These are phyloP conservation scores for Pisolithus albus DNA, from an alignment of 768 basidiomycete species.

Conservation along the genomic window DNA sequence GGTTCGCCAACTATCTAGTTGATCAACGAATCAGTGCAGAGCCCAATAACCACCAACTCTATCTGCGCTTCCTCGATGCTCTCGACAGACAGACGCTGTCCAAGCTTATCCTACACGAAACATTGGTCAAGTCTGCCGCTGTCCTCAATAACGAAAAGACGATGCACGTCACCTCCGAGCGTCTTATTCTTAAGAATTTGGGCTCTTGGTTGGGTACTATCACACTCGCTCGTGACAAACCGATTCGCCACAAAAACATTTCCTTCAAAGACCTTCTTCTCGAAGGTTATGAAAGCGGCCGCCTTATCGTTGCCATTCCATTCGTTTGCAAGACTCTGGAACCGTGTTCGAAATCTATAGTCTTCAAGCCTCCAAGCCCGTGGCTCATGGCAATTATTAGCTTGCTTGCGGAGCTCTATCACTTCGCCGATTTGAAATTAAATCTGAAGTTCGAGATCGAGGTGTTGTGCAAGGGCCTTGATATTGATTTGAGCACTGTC, in stretches of 20 bases:
- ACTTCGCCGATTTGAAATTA: constrained; percentile 91
- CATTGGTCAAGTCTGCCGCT: constrained; percentile 76
- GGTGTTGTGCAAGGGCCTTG: constrained; percentile 86
- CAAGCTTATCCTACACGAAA: constrained; percentile 88
- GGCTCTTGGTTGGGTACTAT: constrained; percentile 92
- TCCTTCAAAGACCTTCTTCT: constrained; percentile 97
- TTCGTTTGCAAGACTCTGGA: constrained; percentile 98
- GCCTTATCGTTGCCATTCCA: constrained; percentile 89
- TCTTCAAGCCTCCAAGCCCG: constrained; percentile 95
- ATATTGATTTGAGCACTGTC: constrained; percentile 77
- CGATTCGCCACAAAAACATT: constrained; percentile 88
- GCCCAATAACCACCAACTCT: constrained; percentile 94
- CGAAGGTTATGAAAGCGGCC: constrained; percentile 89
- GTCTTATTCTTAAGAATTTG: constrained; percentile 85
- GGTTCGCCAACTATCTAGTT: constrained; percentile 98
- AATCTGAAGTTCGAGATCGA: constrained; percentile 99
- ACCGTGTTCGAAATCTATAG: constrained; percentile 79
- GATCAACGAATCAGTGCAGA: constrained; percentile 94
- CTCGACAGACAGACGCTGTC: constrained; percentile 61
- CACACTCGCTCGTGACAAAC: constrained; percentile 86
- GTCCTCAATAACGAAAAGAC: constrained; percentile 91
- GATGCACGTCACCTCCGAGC: constrained; percentile 77
- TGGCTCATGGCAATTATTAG: constrained; percentile 97
- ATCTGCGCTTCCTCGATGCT: constrained; percentile 88
- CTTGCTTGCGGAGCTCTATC: constrained; percentile 91